Evolutionary conservation across 495 filamentous ascomycete species (phyloP), one percentile per base, ranked within the genome.

Genomic region (Penicillium bialowiezense): DNA sequence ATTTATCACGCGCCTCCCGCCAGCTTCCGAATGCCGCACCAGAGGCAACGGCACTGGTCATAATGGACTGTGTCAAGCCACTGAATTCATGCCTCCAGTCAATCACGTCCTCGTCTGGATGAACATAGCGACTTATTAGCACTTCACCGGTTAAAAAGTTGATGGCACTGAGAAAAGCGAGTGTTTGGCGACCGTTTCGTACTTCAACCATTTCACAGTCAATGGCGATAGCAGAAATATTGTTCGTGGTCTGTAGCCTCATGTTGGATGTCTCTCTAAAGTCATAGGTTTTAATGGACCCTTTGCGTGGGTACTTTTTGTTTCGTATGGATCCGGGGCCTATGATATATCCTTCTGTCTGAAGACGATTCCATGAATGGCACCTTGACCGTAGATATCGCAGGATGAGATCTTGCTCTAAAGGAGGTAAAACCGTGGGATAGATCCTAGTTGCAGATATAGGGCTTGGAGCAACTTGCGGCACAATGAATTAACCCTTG

Each of bases 101-200:
- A 24, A 51, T 23, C 7, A 77, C 64, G 12, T 53, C 20, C 9
- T 48, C 46, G 3, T 37, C 46, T 5, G 70, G 67, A 31, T 50
- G 36, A 20, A 77, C 72, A 34, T 60, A 60, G 18, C 57, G 54
- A 53, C 69, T 59, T 20, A 76, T 51, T 6, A 77, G 44, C 8
- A 65, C 49, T 48, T 73, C 65, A 3, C 71, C 67, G 21, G 69
- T 68, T 17, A 71, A 42, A 17, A 70, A 64, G 38, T 76, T 69
- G 24, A 75, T 58, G 3, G 60, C 66, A 17, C 52, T 53, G 9
- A 66, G 12, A 14, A 50, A 58, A 17, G 52, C 63, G 18, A 63
- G 50, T 15, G 44, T 44, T 33, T 39, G 47, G 26, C 6, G 20
- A 9, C 44, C 46, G 13, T 39, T 41, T 36, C 10, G 8, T 3